Conservation (phyloP, 202 grass and related monocot genomes). For the Digitaria exilis region DNA sequence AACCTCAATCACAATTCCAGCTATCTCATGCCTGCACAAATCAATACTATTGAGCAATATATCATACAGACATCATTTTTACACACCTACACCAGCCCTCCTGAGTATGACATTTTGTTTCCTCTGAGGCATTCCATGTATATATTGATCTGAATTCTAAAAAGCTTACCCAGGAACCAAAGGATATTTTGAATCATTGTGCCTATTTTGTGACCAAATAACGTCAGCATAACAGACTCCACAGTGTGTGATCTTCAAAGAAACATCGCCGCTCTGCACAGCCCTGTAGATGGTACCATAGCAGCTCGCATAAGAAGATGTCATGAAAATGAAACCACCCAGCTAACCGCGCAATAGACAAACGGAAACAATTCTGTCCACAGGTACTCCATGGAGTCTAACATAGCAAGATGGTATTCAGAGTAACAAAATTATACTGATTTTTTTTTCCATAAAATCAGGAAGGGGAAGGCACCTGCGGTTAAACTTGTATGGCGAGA, state of each 20-base stretch:
- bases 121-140: background rate
- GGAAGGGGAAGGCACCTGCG: constrained; percentile 51
- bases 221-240: constrained; percentile 91
- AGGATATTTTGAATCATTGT: constrained; percentile 70
- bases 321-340: background rate
- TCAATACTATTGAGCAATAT: background rate
- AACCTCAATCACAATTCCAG: constrained; percentile 75
- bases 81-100: background rate
- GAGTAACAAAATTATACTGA: background rate
- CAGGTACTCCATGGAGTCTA: background rate
- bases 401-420: background rate
- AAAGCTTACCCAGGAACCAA: constrained; percentile 81
- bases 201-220: constrained; percentile 54
- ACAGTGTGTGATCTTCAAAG: constrained; percentile 73
- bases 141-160: background rate
- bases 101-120: background rate
- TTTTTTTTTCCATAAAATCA: background rate
- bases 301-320: background rate
- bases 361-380: background rate
- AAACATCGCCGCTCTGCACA: constrained; percentile 58
- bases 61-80: background rate
- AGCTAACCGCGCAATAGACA: too few species aligned
- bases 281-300: constrained; percentile 42
- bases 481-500: constrained; percentile 78
- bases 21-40: constrained; percentile 81